Base-by-base conservation (phyloP, 768 basidiomycete genomes). In the Termitomyces sp. region DNA sequence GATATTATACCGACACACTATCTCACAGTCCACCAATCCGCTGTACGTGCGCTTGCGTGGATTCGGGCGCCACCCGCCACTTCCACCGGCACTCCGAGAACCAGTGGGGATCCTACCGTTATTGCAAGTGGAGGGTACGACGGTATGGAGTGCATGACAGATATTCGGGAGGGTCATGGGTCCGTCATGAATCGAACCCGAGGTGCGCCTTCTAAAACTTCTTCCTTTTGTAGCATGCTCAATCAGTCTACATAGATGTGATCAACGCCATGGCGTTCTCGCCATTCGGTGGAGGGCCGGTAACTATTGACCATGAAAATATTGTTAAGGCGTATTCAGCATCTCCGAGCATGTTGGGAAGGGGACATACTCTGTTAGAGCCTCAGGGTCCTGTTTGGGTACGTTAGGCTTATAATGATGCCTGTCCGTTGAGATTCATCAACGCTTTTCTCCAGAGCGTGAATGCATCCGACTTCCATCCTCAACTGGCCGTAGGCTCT, bases 371-470 rank as follows among this genome's bases (percentile, higher is more conserved):
- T 15, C 62, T 93, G 36, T 70, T 89, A 56, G 87, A 91, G 57
- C 86, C 89, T 0, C 76, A 81, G 15, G 94, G 93, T 0, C 86
- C 92, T 10, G 79, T 90, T 54, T 93, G 90, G 92, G 94, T 94
- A 58, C 20, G 83, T 72, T 7, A n/a, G 0, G n/a, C 13, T 25
- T 2, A 11, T 41, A 29, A 7, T 41, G 41, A 15, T 25, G n/a
- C n/a, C 22, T 25, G 18, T 52, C 50, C 13, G 10, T 12, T 4
- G 18, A 10, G n/a, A 40, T 7, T 25, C 18, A 39, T 39, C 10
- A 42, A 54, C 27, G 25, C 27, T 32, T 27, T 38, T 22, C 10
- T 52, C 16, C 62, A 95, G 94, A 82, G 78, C 52, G 68, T 94
- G 25, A 74, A 78, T 52, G 76, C 84, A 1, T 96, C 94, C 0